Base-by-base conservation (phyloP, 495 filamentous ascomycete species). In the Penicillium cinerascens region DNA sequence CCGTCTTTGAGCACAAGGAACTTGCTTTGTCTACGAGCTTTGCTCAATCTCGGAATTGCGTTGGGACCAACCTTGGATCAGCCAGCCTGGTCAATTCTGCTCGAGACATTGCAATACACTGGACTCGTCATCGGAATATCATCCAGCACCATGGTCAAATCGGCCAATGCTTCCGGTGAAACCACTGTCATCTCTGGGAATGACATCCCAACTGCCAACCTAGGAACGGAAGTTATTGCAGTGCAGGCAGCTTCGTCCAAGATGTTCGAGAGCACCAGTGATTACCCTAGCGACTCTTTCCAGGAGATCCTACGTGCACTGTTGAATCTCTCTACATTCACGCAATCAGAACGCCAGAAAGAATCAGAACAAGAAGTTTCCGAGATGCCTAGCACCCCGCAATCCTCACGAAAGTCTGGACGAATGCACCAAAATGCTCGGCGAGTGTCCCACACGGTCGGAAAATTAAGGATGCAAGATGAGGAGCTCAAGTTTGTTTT, bases 31-130 rank as follows among this genome's bases (percentile, higher is more conserved):
- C 73, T 98, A 23, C 78, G 93, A 59, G 93, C 93, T 44, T 77
- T 97, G 13, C 75, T 98, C 3, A 97, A 98, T 57, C 72, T 98
- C 11, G 93, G 95, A 3, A 98, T 97, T 63, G 95, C 93, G 36
- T 73, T 98, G 6, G 93, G 93, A 0, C 90, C 93, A 6, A 92
- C 89, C 4, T 74, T 98, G 16, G 86, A 87, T 26, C 67, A 73
- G 56, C 76, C 78, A 16, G 88, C 92, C 21, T 97, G 92, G 90
- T 83, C 83, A 1, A 97, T 98, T 48, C 72, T 97, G 17, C 74
- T 97, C 2, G 92, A 96, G 55, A 95, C 91, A 0, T 74, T 97
- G 5, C 88, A 95, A 58, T 87, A 96, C 65, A 92, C 91, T 6
- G 92, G 96, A 61, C 80, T 92, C 42, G 81, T 97, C 13, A 77